Evolutionary conservation across 805 yeast species (phyloP).

Genomic region (Clavispora asparagi): DNA sequence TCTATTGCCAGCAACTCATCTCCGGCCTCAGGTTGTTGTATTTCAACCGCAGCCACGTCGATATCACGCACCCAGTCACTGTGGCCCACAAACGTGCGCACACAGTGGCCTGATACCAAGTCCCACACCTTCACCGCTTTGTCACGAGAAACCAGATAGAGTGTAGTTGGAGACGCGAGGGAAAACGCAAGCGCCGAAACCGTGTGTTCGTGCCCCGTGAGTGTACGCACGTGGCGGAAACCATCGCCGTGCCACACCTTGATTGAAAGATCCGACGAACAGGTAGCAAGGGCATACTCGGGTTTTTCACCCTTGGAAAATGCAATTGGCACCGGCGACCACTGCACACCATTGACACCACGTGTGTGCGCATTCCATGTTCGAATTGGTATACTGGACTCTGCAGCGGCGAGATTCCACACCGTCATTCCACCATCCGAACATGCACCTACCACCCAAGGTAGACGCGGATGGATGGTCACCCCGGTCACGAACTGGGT

Average conservation of each 20-base stretch:
- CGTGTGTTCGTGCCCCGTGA: constrained; percentile 85
- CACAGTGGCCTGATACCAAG: constrained; percentile 59
- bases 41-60: constrained; percentile 31
- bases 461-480: constrained; percentile 71
- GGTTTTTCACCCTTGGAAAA: constrained; percentile 31
- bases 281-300: constrained; percentile 40
- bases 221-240: constrained; percentile 51
- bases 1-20: neutral
- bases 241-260: constrained; percentile 66
- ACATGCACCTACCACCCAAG: constrained; percentile 59
- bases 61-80: constrained; percentile 82
- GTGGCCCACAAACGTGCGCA: constrained; percentile 68
- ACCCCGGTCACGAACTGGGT: constrained; percentile 56
- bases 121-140: constrained; percentile 62
- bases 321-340: constrained; percentile 41
- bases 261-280: constrained; percentile 50
- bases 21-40: constrained; percentile 17
- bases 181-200: constrained; percentile 61
- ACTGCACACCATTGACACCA: constrained; percentile 52
- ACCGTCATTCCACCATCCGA: constrained; percentile 67
- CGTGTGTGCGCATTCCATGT: constrained; percentile 74
- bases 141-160: constrained; percentile 65
- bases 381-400: constrained; percentile 52
- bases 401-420: constrained; percentile 62
- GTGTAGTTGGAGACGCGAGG: constrained; percentile 36